phyloP scores from a whole-genome alignment of 2,329 filamentous ascomycete genomes.

The Claviceps lovelessii region DNA sequence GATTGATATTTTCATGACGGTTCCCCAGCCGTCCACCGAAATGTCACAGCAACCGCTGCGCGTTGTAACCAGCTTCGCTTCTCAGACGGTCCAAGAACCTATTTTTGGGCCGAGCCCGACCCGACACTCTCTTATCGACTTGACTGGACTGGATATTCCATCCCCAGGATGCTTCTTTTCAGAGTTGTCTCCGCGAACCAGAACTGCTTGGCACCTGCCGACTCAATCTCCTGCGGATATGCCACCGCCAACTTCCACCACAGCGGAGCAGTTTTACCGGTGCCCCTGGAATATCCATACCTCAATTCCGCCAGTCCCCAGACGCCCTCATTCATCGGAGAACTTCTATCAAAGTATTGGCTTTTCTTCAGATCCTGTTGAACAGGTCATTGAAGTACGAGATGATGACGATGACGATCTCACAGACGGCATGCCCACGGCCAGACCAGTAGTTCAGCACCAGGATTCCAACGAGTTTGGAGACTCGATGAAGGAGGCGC shows the following conservation, averaged over 20 bases:
- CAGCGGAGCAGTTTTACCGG: constrained; percentile 84
- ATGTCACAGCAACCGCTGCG: constrained; percentile 39
- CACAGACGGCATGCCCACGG: constrained; percentile 52
- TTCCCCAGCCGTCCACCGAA: constrained; percentile 16
- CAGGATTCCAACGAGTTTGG: constrained; percentile 17
- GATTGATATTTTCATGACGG: constrained; percentile 29
- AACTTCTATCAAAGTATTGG: constrained; percentile 25
- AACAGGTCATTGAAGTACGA: constrained; percentile 50
- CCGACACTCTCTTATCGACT: constrained; percentile 49
- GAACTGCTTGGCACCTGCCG: constrained; percentile 67
- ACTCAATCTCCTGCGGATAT: constrained; percentile 37
- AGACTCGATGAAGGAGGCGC: constrained; percentile 19
- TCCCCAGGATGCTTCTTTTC: constrained; percentile 89
- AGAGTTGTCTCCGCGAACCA: constrained; percentile 58
- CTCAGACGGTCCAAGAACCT: constrained; percentile 10
- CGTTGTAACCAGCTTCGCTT: constrained; percentile 30
- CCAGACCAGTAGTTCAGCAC: constrained; percentile 32
- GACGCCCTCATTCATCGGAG: constrained; percentile 23
- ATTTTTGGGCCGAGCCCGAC: constrained; percentile 17
- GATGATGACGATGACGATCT: constrained; percentile 26
- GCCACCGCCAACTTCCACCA: constrained; percentile 65
- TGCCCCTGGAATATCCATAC: constrained; percentile 53
- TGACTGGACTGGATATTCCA: constrained; percentile 75
- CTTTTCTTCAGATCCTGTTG: constrained; percentile 36
- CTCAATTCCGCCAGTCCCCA: constrained; percentile 22